Evolutionary conservation across 169 alveolate genomes (phyloP), one percentile per base, ranked within the genome.

Genomic region (Theileria annulata): DNA sequence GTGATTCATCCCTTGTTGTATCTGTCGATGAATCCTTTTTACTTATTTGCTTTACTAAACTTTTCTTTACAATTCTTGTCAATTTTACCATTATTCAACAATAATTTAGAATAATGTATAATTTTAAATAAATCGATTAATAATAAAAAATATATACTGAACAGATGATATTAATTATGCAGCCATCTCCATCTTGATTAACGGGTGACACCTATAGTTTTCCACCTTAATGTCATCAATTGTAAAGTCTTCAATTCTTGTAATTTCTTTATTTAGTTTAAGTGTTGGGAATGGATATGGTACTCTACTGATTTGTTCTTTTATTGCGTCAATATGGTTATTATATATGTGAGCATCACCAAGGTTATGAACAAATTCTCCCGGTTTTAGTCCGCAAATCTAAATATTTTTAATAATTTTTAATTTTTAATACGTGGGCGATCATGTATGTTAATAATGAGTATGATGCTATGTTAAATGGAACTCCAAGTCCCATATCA

Each of bases 401-500:
- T 89, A 6, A 72, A 49, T 0, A n/a, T n/a, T 19, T 21, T n/a
- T 9, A 37, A 75, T 25, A 25, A 5, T n/a, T 78, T 25, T 71
- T 3, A 33, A 3, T 66, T 33, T 77, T 71, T 59, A 93, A 71
- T 23, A 96, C 97, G 74, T 98, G 97, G 0, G 99, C 99, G 6
- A 97, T 74, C 98, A 98, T 95, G 75, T 94, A 92, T 56, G 99
- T 96, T 49, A 98, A 86, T 15, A 98, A 88, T n/a, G 99, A 86
- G 88, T 98, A 98, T 58, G 97, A 91, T 5, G 99, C 99, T 62
- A 98, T 96, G 85, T 97, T 97, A 89, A 97, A 98, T 21, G 99
- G 99, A 0, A 97, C 98, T 31, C 99, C 99, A 35, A 98, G 91
- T 28, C 99, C 99, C 93, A 97, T 91, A 84, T 98, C 99, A 84